Conservation (phyloP, 106 monocot genomes). For the Iris macrosiphon region DNA sequence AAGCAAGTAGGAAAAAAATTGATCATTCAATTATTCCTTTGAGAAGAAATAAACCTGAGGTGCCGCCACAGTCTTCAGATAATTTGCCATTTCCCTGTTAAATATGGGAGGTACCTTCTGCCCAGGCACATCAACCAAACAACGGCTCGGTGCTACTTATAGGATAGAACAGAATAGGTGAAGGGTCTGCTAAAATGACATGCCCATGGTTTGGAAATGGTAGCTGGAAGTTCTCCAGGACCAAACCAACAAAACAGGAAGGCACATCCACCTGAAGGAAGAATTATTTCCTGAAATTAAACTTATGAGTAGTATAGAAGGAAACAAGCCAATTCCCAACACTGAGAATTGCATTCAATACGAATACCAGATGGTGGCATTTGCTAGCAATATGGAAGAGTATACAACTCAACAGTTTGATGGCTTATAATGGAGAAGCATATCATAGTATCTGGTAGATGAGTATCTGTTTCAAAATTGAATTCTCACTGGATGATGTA, state of each 20-base stretch:
- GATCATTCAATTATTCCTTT: no score
- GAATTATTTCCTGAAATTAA: constrained; percentile 4
- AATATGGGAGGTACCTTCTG: constrained; percentile 76
- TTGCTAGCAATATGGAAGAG: neutral
- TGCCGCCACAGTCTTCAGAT: constrained; percentile 74
- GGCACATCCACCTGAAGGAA: constrained; percentile 60
- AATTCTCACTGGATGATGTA: no score
- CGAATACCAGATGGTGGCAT: no score
- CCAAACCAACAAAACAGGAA: constrained; percentile 71
- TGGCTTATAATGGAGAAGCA: neutral
- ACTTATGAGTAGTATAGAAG: neutral
- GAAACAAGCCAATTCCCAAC: no score
- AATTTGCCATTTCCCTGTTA: constrained; percentile 81
- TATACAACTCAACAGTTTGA: neutral
- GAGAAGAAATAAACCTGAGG: constrained; percentile 70
- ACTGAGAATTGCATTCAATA: no score
- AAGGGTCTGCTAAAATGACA: constrained; percentile 83
- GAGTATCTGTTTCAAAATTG: no score
- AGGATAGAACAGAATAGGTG: constrained; percentile 84
- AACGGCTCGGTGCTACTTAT: constrained; percentile 89
- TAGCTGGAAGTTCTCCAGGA: constrained; percentile 77
- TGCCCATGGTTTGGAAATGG: constrained; percentile 89
- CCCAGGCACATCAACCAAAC: constrained; percentile 93
- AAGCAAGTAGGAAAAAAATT: no score
- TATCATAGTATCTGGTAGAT: neutral